phyloP scores from a whole-genome alignment of 2,329 filamentous ascomycete species.

The Moelleriella libera region DNA sequence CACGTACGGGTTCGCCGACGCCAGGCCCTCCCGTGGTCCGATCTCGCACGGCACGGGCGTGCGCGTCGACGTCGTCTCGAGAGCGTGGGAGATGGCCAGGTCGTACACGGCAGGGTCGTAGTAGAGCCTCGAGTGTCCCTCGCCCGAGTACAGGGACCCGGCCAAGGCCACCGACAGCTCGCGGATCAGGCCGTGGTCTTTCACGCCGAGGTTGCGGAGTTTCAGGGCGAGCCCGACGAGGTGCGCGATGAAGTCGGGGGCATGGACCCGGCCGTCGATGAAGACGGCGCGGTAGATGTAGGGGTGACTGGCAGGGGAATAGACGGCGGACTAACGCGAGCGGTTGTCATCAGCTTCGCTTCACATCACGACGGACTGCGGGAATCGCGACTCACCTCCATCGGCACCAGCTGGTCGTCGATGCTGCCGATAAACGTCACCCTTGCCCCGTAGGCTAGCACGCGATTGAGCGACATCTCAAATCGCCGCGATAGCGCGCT shows the following conservation, averaged over 20 bases:
- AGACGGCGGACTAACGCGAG: constrained; percentile 57
- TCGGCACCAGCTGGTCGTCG: constrained; percentile 87
- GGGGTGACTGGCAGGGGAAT: constrained; percentile 73
- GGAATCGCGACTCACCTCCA: constrained; percentile 49
- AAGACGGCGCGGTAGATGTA: constrained; percentile 95
- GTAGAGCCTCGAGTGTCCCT: constrained; percentile 87
- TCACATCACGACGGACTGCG: not conserved
- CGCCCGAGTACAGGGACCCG: constrained; percentile 79
- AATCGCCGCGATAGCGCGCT: constrained; percentile 77
- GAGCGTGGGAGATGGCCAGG: constrained; percentile 56
- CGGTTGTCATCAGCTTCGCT: not conserved
- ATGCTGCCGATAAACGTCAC: constrained; percentile 88
- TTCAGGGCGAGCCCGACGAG: constrained; percentile 89
- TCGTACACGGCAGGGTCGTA: constrained; percentile 80
- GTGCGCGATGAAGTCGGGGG: constrained; percentile 86
- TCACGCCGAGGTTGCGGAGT: constrained; percentile 80
- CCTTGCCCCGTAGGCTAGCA: constrained; percentile 64
- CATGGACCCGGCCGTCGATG: constrained; percentile 82
- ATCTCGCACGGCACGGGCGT: constrained; percentile 18
- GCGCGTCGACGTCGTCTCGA: constrained; percentile 52
- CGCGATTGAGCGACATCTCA: constrained; percentile 57
- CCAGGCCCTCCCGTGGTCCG: constrained; percentile 15
- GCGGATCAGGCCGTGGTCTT: constrained; percentile 84
- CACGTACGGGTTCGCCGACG: constrained; percentile 68
- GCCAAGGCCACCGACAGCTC: constrained; percentile 82